Percentiles rank a stretch among this genome's conserved stretches.
Evolutionary conservation across 2,329 filamentous ascomycete genomes (phyloP).

Genomic region (Microdochium nivale): DNA sequence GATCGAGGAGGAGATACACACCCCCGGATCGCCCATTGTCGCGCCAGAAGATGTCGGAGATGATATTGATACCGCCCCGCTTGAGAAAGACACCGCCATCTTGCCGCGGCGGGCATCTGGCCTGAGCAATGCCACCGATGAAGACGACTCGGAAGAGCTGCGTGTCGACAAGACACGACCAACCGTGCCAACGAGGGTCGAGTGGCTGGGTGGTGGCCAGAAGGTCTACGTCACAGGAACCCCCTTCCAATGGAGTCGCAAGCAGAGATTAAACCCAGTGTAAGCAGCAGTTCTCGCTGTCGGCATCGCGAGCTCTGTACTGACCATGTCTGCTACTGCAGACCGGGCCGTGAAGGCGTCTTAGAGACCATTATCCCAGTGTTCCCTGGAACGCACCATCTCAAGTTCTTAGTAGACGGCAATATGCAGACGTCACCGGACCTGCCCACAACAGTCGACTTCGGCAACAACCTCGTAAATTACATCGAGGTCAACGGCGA

Average conservation of each 20-base stretch:
- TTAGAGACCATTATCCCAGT: constrained; percentile 75
- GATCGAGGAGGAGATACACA: constrained; percentile 85
- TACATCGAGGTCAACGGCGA: constrained; percentile 84
- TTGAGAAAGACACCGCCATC: constrained; percentile 37
- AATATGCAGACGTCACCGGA: constrained; percentile 84
- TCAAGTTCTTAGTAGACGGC: constrained; percentile 92
- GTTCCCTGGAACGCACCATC: constrained; percentile 87
- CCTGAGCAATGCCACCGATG: constrained; percentile 60
- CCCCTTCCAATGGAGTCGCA: constrained; percentile 95
- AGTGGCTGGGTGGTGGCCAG: constrained; percentile 77
- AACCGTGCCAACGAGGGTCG: constrained; percentile 74
- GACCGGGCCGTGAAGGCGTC: constrained; percentile 49
- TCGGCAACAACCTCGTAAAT: constrained; percentile 95
- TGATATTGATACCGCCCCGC: constrained; percentile 40
- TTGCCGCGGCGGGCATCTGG: constrained; percentile 48
- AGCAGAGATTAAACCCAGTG: constrained; percentile 80
- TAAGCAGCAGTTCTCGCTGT: constrained; percentile 41
- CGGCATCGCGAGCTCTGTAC: constrained; percentile 5
- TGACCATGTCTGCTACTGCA: constrained; percentile 14
- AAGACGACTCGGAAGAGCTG: constrained; percentile 71
- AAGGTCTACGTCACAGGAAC: constrained; percentile 96
- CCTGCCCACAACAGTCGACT: constrained; percentile 91
- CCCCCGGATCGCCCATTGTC: constrained; percentile 83
- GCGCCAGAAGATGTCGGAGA: constrained; percentile 54
- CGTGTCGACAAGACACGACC: constrained; percentile 66